phyloP scores from a whole-genome alignment of 2,329 filamentous ascomycete species.

The Alternaria consortialis region DNA sequence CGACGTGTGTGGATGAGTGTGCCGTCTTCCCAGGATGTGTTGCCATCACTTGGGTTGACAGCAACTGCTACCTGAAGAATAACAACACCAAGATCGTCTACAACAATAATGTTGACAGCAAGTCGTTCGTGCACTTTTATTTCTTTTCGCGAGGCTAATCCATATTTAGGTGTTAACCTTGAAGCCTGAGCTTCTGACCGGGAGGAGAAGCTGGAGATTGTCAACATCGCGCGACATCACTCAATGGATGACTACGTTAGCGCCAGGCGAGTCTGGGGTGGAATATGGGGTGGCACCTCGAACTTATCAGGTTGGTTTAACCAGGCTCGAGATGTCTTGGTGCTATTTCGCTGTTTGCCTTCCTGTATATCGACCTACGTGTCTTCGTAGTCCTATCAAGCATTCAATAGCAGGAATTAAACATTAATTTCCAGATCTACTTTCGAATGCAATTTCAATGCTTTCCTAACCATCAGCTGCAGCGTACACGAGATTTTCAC shows the following conservation, averaged over 20 bases:
- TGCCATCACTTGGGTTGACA: slow-evolving; percentile 10
- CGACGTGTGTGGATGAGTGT: slow-evolving; percentile 10
- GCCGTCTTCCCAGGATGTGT: slow-evolving; percentile 4
- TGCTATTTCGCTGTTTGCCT: neutral
- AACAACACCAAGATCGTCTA: slow-evolving; percentile 5
- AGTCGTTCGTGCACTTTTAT: neutral
- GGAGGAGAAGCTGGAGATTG: neutral
- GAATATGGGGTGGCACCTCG: neutral
- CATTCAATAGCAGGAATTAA: neutral
- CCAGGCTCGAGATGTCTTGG: neutral
- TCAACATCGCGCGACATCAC: neutral
- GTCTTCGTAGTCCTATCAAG: neutral
- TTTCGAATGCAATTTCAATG: neutral
- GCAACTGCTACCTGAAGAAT: slow-evolving; percentile 18
- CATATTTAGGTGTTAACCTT: slow-evolving; percentile 5
- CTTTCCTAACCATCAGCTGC: neutral
- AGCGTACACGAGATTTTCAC: neutral
- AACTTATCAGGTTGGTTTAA: neutral
- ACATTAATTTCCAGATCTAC: neutral
- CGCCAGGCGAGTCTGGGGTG: neutral
- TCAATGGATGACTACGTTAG: neutral
- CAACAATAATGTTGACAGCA: slow-evolving; percentile 10
- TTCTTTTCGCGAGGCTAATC: neutral
- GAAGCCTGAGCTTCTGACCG: neutral
- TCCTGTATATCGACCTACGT: neutral